phyloP scores from a whole-genome alignment of 345 rosid genomes.

The Combretum micranthum region DNA sequence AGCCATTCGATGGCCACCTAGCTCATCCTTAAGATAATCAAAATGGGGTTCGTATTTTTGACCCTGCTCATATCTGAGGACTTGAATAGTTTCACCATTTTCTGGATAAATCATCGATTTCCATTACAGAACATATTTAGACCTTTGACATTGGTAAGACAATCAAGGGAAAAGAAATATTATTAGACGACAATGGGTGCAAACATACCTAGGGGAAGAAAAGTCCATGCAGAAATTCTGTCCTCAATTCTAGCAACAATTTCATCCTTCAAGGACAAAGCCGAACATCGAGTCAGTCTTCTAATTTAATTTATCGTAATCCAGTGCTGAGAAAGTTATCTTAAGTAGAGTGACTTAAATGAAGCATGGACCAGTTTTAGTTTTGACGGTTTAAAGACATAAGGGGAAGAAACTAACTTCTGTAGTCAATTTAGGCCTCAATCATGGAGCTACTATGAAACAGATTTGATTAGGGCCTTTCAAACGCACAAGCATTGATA shows the following conservation, averaged over 20 bases:
- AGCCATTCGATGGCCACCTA: slow-evolving; percentile 86
- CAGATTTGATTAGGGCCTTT: no score
- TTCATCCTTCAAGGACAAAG: slow-evolving; percentile 61
- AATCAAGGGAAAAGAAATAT: not conserved
- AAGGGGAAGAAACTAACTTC: no score
- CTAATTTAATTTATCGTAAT: no score
- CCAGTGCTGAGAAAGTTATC: not conserved
- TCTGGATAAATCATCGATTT: slow-evolving; percentile 32
- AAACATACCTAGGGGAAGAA: slow-evolving; percentile 65
- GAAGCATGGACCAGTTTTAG: no score
- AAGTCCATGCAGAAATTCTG: slow-evolving; percentile 89
- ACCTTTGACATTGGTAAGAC: no score
- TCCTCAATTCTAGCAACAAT: slow-evolving; percentile 58
- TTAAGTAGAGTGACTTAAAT: not conserved
- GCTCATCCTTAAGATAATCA: slow-evolving; percentile 76
- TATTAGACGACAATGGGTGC: not conserved
- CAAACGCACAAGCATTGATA: no score
- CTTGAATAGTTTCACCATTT: slow-evolving; percentile 86
- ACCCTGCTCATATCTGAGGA: slow-evolving; percentile 81
- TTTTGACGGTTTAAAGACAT: no score
- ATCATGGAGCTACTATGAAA: no score
- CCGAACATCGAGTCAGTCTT: not conserved
- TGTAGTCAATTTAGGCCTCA: no score
- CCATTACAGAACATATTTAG: no score
- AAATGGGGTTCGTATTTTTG: slow-evolving; percentile 92